A percentile compares a stretch with the other conserved stretches of the same genome.
Conservation (phyloP, 2,329 filamentous ascomycete genomes). For the Sphaerulina vaccinii region DNA sequence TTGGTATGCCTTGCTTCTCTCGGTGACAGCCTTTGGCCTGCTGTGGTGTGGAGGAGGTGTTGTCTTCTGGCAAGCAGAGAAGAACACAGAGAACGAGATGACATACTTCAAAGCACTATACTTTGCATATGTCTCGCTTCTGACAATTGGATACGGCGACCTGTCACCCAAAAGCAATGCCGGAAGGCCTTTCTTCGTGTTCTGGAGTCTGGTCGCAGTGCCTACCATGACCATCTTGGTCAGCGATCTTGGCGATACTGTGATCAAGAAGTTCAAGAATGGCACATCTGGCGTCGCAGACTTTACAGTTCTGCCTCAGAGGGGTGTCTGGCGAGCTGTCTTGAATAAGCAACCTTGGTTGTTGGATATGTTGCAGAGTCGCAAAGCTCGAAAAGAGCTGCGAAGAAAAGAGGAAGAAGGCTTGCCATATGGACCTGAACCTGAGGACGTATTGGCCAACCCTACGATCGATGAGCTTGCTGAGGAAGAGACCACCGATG, state of each 20-base stretch:
- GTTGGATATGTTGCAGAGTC: slow-evolving; percentile 38
- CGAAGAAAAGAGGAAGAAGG: slow-evolving; percentile 47
- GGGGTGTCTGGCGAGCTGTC: slow-evolving; percentile 55
- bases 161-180: slow-evolving; percentile 72
- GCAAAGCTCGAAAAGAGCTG: slow-evolving; percentile 31
- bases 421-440: slow-evolving; percentile 45
- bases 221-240: slow-evolving; percentile 87
- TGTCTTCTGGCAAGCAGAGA: slow-evolving; percentile 67
- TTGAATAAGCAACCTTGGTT: slow-evolving; percentile 51
- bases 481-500: slow-evolving; percentile 51
- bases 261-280: slow-evolving; percentile 66
- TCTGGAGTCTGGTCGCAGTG: slow-evolving; percentile 83
- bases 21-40: slow-evolving; percentile 64
- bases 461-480: slow-evolving; percentile 48
- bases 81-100: slow-evolving; percentile 52
- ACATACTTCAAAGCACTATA: slow-evolving; percentile 80
- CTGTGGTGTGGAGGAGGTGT: slow-evolving; percentile 80
- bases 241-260: slow-evolving; percentile 78
- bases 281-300: slow-evolving; percentile 61
- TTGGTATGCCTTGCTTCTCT: slow-evolving; percentile 72
- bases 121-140: slow-evolving; percentile 77
- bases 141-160: slow-evolving; percentile 88
- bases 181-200: slow-evolving; percentile 84
- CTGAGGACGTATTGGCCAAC: slow-evolving; percentile 22
- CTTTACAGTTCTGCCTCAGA: slow-evolving; percentile 64